Evolutionary conservation across 2,329 filamentous ascomycete species (phyloP), one percentile per base, ranked within the genome.

Genomic region (Tothia fuscella): DNA sequence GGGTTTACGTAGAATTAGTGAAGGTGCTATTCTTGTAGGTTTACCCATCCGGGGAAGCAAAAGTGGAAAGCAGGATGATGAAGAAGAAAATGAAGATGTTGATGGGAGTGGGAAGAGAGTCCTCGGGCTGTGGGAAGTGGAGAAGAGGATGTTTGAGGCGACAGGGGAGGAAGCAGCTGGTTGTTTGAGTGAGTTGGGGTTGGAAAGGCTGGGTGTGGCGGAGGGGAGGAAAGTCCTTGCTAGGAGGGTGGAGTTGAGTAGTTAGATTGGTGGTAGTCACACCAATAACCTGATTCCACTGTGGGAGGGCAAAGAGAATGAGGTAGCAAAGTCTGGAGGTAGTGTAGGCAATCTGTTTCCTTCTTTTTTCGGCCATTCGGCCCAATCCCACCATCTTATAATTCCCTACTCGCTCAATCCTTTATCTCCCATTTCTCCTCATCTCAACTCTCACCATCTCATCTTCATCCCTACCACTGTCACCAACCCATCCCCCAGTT

Each of bases 1-100:
- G 14, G 71, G 72, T 3, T 72, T 82, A 54, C 61, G 65, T 40
- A 75, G 72, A 46, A 62, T 91, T 32, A 65, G 70, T 16, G 82
- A 93, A 49, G 83, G 74, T 3, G 67, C 77, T 24, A 64, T 60
- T 42, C 63, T 93, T 43, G 64, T 93, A 21, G 78, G 72, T 43
- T 60, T 93, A 10, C 76, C 80, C 2, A 61, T 68, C 22, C 58
- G 56, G 43, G 62, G 60, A n/a, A 53, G 24, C 25, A 36, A 39
- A n/a, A 49, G 42, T 28, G 45, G 53, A n/a, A 35, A 36, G 12
- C 46, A 49, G 25, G 46, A 30, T 6, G 47, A 47, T 17, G 49
- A 46, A 2, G 42, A 44, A 16, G 43, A 46, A n/a, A 29, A 26
- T 14, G 43, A 46, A 19, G 41, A 19, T 6, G 38, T 41, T 4